A percentile compares a stretch with the other conserved stretches of the same genome.
phyloP scores from a whole-genome alignment of 2,329 filamentous ascomycete genomes.

The Cladophialophora chaetospira region DNA sequence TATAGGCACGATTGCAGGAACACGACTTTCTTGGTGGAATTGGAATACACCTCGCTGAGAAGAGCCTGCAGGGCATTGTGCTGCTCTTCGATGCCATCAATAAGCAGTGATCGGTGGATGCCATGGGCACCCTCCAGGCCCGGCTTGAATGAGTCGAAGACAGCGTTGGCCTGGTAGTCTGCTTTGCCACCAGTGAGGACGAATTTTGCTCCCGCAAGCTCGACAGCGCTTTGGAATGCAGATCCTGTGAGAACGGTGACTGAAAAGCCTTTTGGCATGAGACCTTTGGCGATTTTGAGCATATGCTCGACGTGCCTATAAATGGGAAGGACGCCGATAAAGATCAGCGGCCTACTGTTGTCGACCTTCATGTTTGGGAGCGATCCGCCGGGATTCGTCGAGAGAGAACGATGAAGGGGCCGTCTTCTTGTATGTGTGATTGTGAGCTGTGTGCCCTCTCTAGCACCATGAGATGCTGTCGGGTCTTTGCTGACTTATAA shows the following conservation, averaged over 20 bases:
- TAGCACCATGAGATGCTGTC: too few relatives aligned
- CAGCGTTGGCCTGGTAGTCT: background rate
- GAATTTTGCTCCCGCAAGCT: background rate
- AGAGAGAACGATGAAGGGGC: too few relatives aligned
- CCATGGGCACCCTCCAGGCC: background rate
- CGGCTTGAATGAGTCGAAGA: background rate
- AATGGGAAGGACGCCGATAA: background rate
- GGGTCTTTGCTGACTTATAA: too few relatives aligned
- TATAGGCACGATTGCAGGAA: background rate
- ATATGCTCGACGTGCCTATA: background rate
- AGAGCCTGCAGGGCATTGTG: background rate
- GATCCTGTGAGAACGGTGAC: background rate
- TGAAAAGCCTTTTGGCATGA: background rate
- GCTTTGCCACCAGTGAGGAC: background rate
- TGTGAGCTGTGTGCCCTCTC: too few relatives aligned
- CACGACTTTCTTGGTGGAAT: background rate
- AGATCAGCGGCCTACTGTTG: background rate
- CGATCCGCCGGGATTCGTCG: too few relatives aligned
- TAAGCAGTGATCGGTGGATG: background rate
- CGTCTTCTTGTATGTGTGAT: too few relatives aligned
- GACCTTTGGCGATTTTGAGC: background rate
- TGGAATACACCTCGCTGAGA: background rate
- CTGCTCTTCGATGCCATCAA: conserved; percentile 1
- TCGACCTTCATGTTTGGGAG: background rate
- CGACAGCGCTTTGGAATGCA: background rate